A percentile compares a stretch with the other conserved stretches of the same genome.
Conservation (phyloP, 129 eudicot genomes). For the Arctium minus region DNA sequence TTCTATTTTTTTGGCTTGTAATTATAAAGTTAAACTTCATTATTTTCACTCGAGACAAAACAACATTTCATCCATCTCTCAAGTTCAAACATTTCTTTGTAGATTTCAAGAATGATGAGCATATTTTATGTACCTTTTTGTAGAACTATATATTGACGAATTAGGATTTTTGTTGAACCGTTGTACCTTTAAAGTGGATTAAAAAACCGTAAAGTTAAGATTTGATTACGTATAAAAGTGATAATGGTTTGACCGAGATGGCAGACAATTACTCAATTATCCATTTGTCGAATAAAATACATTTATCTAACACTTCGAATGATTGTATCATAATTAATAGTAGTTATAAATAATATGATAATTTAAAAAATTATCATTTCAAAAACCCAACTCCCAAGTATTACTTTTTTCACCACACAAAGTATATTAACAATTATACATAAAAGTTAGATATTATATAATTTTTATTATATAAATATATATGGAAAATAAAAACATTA, state of each 20-base stretch:
- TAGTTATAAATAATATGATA: background rate
- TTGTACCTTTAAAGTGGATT: background rate
- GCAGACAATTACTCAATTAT: no score
- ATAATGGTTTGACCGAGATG: no score
- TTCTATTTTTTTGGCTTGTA: background rate
- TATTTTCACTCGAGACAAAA: background rate
- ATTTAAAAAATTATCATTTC: background rate
- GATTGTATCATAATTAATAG: no score
- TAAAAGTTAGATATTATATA: background rate
- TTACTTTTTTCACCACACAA: background rate
- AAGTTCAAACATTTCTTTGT: no score
- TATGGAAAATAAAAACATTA: background rate
- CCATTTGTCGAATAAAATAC: background rate
- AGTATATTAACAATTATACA: background rate
- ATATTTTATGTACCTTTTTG: no score
- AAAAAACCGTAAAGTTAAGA: no score
- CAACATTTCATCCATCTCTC: background rate
- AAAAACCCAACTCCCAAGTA: background rate
- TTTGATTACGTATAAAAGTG: background rate
- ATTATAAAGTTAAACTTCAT: background rate
- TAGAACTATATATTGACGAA: no score
- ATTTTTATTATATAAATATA: background rate
- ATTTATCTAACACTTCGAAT: background rate
- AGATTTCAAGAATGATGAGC: background rate
- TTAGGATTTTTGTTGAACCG: no score